Base-by-base conservation (phyloP, 768 basidiomycete species). In the Phaeotremella fagi region DNA sequence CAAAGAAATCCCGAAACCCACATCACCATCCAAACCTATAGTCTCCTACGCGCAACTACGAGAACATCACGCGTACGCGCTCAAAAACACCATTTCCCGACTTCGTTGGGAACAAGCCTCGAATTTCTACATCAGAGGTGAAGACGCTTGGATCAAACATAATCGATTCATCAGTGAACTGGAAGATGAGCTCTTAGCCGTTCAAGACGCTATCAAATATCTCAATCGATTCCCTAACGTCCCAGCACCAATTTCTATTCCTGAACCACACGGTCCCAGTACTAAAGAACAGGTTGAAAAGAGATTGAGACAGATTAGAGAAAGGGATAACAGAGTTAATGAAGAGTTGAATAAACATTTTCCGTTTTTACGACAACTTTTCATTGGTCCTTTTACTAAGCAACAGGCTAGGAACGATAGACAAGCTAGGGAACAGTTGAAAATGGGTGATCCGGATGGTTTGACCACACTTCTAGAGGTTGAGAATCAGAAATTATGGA, bases 381-480 rank as follows among this genome's bases (percentile, higher is more conserved):
- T 66, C 50, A 63, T 66, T 18, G 68, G 68, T 23, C 68, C 68
- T 6, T 57, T 47, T 49, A 66, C 64, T 16, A 70, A 66, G 29
- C 45, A 64, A 25, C 64, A 66, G 48, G 64, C 62, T 16, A 50
- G 54, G 38, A 57, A 64, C 35, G 60, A 60, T 37, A 54, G 38
- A 44, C 15, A 53, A 23, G n/a, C 63, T 11, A 43, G 64, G 24
- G 58, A 66, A n/a, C 43, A 50, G 23, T 27, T 70, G 28, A 49
- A 48, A 26, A 58, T 60, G 33, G 63, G 63, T 28, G 61, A 66
- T 44, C 43, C 55, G 3, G 63, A 64, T 12, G 64, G 62, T 49
- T 33, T 70, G 14, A 28, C 37, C 5, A 38, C 54, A 18, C 41
- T 70, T 9, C 48, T 70, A 11, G 62, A 62, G 1, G 38, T 38